Evolutionary conservation across 2,329 filamentous ascomycete genomes (phyloP).

Genomic region (Ceratocystis lukuohia): DNA sequence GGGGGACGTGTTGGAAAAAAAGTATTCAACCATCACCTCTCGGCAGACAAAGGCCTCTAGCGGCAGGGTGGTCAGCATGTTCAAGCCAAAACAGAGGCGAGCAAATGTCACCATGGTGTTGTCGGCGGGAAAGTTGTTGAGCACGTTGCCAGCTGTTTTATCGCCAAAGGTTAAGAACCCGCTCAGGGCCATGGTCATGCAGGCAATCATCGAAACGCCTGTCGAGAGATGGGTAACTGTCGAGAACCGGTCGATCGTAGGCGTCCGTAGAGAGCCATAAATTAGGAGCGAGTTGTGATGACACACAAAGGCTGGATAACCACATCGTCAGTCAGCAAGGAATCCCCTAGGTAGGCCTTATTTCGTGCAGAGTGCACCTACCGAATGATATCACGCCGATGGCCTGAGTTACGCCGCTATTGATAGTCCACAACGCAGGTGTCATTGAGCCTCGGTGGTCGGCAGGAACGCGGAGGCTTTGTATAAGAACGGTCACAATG

Average conservation of each 20-base stretch:
- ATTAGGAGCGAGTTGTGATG: conserved; percentile 96
- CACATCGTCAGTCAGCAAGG: not conserved
- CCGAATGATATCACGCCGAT: conserved; percentile 97
- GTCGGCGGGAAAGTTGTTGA: conserved; percentile 90
- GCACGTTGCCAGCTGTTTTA: conserved; percentile 81
- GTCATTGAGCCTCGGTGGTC: conserved; percentile 60
- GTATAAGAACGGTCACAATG: conserved; percentile 71
- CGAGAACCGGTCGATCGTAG: conserved; percentile 89
- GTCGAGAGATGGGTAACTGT: conserved; percentile 91
- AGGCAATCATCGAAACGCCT: conserved; percentile 78
- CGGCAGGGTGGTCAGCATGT: conserved; percentile 95
- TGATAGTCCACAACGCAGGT: conserved; percentile 60
- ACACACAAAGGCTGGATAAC: conserved; percentile 46
- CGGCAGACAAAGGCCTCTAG: conserved; percentile 96
- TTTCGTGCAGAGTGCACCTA: conserved; percentile 30
- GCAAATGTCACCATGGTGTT: conserved; percentile 92
- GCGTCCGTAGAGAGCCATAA: conserved; percentile 86
- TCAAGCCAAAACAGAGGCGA: conserved; percentile 86
- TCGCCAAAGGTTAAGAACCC: conserved; percentile 92
- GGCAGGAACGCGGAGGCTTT: conserved; percentile 60
- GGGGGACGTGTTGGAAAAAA: conserved; percentile 32
- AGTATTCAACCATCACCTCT: conserved; percentile 89
- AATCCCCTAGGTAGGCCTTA: too few relatives aligned
- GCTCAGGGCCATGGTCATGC: conserved; percentile 71
- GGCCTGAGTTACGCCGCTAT: conserved; percentile 81